Evolutionary conservation across 768 basidiomycete species (phyloP).

Genomic region (Naganishia vishniacii): DNA sequence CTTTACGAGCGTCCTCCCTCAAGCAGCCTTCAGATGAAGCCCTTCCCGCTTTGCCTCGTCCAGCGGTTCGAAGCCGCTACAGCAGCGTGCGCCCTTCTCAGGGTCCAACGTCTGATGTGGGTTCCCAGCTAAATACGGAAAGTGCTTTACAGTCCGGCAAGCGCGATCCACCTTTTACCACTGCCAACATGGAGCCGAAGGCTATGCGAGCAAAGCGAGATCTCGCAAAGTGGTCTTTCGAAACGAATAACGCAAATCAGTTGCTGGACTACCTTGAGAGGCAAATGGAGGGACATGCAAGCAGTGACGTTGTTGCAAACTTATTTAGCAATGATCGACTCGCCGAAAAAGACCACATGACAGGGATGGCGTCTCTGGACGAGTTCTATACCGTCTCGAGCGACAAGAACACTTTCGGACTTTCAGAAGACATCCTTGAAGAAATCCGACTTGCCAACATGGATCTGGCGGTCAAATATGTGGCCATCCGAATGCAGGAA

Average conservation of each 20-base stretch:
- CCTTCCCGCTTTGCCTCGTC: background rate
- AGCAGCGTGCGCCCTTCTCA: slow-evolving; percentile 27
- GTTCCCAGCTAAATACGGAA: slow-evolving; percentile 44
- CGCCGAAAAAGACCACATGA: slow-evolving; percentile 83
- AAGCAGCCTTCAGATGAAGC: slow-evolving; percentile 14
- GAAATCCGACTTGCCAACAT: slow-evolving; percentile 74
- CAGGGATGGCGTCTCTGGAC: slow-evolving; percentile 66
- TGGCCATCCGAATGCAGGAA: slow-evolving; percentile 72
- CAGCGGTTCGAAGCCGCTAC: slow-evolving; percentile 9
- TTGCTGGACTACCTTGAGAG: slow-evolving; percentile 74
- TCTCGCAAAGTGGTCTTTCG: slow-evolving; percentile 73
- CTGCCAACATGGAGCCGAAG: slow-evolving; percentile 54
- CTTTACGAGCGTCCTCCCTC: slow-evolving; percentile 60
- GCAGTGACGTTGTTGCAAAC: slow-evolving; percentile 65
- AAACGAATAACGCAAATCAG: slow-evolving; percentile 77
- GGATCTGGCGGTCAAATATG: slow-evolving; percentile 87
- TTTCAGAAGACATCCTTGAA: slow-evolving; percentile 55
- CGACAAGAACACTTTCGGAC: slow-evolving; percentile 55
- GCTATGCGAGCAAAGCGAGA: slow-evolving; percentile 65
- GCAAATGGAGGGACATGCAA: slow-evolving; percentile 83
- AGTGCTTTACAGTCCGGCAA: background rate
- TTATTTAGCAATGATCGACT: slow-evolving; percentile 95
- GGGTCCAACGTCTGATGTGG: slow-evolving; percentile 54
- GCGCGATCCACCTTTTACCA: slow-evolving; percentile 18
- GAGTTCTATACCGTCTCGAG: slow-evolving; percentile 66